Evolutionary conservation across 768 basidiomycete species (phyloP).

Genomic region (Dioszegia hungarica): DNA sequence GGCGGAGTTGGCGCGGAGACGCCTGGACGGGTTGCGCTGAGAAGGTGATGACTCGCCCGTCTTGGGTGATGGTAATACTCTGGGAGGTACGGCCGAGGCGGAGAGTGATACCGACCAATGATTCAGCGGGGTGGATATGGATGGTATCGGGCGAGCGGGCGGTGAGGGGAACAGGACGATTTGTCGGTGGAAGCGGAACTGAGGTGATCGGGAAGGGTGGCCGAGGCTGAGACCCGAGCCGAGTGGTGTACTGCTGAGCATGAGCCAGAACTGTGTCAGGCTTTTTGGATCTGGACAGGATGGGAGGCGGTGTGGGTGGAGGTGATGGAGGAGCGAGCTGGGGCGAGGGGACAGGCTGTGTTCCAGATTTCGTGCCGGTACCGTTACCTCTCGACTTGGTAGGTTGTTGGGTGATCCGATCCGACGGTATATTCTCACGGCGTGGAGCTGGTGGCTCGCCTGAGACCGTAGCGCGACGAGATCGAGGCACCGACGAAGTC

Average conservation of each 20-base stretch:
- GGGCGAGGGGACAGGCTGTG: not conserved
- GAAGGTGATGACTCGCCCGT: not conserved
- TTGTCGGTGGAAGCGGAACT: conserved; percentile 17
- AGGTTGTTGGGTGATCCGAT: too few species aligned
- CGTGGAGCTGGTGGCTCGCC: too few species aligned
- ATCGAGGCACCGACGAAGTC: too few species aligned
- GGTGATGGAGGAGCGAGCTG: not conserved
- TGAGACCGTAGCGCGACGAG: too few species aligned
- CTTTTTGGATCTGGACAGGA: not conserved
- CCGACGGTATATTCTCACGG: too few species aligned
- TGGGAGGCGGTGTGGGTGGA: not conserved
- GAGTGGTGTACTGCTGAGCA: too few species aligned
- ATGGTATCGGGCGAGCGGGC: conserved; percentile 9
- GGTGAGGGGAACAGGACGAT: conserved; percentile 11
- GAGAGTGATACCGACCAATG: not conserved
- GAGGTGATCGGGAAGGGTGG: not conserved
- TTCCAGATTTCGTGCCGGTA: too few species aligned
- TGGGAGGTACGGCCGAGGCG: not conserved
- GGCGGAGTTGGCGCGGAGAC: too few species aligned
- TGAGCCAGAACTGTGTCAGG: too few species aligned
- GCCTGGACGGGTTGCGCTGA: not conserved
- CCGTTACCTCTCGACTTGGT: too few species aligned
- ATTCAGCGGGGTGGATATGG: conserved; percentile 4
- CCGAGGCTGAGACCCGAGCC: not conserved
- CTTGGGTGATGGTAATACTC: not conserved